Evolutionary conservation across 768 basidiomycete genomes (phyloP), one percentile per base, ranked within the genome.

Genomic region (Panaeolus papilionaceus): DNA sequence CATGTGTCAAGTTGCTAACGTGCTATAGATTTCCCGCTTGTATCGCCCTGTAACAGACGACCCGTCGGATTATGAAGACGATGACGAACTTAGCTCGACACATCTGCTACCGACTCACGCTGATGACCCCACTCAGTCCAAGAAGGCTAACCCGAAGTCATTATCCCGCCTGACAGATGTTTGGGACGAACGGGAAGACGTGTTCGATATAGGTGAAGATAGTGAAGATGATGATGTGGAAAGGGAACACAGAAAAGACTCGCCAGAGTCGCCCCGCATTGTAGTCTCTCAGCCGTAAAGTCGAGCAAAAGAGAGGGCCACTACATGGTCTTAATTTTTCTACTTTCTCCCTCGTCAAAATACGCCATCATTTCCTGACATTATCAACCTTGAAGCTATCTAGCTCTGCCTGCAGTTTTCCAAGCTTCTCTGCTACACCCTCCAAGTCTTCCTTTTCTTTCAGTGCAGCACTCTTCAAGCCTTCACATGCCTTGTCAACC

Each of bases 161-260:
- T 74, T 77, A 73, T 44, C 51, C 58, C 65, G 66, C 70, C 69
- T 92, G 51, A 82, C 83, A 16, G 83, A 92, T 75, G 88, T 90
- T 51, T 94, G 92, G 92, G 90, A 93, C 69, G 91, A 91, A 71
- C 85, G 88, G 33, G 92, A 94, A 77, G 91, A 93, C 65, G 69
- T 91, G 39, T 92, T 94, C 75, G 88, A 83, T 49, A 81, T 92
- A 63, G 92, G 89, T 4, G 86, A 84, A 10, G 87, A 88, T 67
- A 88, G 87, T 71, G 81, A 85, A 20, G 89, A 92, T 66, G 80
- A 80, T 58, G 68, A 75, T 39, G 66, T 64, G 38, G 64, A 74
- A 64, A 69, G 73, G 58, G 69, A 71, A 33, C 61, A 64, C 39
- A 72, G 69, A 62, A 47, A 62, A 39, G 61, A 62, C 33, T 39